These are phyloP conservation scores for Mycena citricolor DNA, from an alignment of 1,284 basidiomycete species.

Conservation along the genomic window DNA sequence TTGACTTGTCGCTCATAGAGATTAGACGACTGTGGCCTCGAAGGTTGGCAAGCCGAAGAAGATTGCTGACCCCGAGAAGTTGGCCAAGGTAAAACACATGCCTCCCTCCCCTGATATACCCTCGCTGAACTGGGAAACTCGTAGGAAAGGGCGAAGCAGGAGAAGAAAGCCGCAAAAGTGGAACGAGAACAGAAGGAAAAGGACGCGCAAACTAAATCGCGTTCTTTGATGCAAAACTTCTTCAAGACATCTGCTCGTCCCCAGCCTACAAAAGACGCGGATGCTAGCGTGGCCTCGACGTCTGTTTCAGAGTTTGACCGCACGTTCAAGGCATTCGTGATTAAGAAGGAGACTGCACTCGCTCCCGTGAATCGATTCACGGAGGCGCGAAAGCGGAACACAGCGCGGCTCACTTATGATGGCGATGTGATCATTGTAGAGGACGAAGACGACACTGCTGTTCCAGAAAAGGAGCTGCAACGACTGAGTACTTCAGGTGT, in stretches of 20 bases:
- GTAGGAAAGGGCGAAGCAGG: conserved; percentile 66
- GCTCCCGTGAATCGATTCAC: conserved; percentile 74
- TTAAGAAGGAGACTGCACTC: conserved; percentile 69
- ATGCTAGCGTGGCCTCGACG: conserved; percentile 36
- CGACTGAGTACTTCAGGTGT: conserved; percentile 40
- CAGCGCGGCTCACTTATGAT: conserved; percentile 29
- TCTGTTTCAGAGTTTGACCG: conserved; percentile 64
- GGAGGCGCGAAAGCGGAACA: conserved; percentile 32
- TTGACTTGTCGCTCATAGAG: conserved; percentile 8
- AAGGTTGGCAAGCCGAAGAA: conserved; percentile 48
- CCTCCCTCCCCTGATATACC: neutral
- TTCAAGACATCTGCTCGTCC: conserved; percentile 51
- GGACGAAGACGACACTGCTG: conserved; percentile 43
- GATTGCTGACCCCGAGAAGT: conserved; percentile 54
- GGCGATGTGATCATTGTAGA: conserved; percentile 57
- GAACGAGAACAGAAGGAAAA: conserved; percentile 71
- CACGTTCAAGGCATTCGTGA: conserved; percentile 73
- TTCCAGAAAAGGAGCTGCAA: conserved; percentile 2
- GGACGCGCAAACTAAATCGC: conserved; percentile 67
- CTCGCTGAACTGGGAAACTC: neutral
- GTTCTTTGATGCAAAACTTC: conserved; percentile 74
- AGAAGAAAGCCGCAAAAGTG: conserved; percentile 61
- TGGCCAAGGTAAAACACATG: conserved; percentile 60
- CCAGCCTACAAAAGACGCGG: conserved; percentile 35
- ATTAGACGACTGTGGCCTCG: conserved; percentile 6